phyloP scores from a whole-genome alignment of 768 basidiomycete genomes.

The Tulasnella sp. region DNA sequence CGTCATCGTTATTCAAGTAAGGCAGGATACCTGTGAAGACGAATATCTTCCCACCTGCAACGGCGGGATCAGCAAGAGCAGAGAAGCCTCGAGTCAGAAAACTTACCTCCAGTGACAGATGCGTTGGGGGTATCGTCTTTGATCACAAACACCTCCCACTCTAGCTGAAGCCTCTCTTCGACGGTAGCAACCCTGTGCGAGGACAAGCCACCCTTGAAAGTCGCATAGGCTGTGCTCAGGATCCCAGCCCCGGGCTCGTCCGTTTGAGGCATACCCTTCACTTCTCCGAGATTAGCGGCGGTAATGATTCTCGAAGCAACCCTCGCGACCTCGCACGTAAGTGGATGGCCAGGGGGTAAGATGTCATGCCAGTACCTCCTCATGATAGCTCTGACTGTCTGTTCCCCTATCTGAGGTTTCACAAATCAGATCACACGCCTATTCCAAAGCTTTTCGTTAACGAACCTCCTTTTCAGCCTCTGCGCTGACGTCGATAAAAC shows the following conservation, averaged over 20 bases:
- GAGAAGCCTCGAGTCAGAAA: neutral
- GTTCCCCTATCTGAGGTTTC: conserved; percentile 35
- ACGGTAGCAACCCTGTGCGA: neutral
- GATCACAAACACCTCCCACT: conserved; percentile 71
- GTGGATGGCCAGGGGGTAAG: conserved; percentile 56
- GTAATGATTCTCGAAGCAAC: conserved; percentile 61
- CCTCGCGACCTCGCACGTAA: conserved; percentile 55
- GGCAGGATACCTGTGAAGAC: conserved; percentile 87
- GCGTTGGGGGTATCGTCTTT: conserved; percentile 68
- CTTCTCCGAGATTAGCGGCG: conserved; percentile 58
- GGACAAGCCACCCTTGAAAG: conserved; percentile 19
- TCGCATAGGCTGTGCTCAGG: conserved; percentile 23
- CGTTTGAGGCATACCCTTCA: conserved; percentile 31
- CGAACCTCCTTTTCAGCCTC: conserved; percentile 45
- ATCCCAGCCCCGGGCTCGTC: neutral
- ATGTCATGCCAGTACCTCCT: conserved; percentile 42
- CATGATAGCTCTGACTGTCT: conserved; percentile 34
- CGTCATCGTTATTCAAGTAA: conserved; percentile 63
- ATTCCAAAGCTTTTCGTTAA: neutral
- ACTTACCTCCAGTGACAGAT: conserved; percentile 56
- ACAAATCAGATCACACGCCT: neutral
- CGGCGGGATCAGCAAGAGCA: neutral
- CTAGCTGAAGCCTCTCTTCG: conserved; percentile 18
- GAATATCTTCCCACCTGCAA: conserved; percentile 53
- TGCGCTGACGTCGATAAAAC: conserved; percentile 73